These are phyloP conservation scores for Rhinocladiella similis DNA, from an alignment of 2,329 filamentous ascomycete genomes.

Conservation along the genomic window DNA sequence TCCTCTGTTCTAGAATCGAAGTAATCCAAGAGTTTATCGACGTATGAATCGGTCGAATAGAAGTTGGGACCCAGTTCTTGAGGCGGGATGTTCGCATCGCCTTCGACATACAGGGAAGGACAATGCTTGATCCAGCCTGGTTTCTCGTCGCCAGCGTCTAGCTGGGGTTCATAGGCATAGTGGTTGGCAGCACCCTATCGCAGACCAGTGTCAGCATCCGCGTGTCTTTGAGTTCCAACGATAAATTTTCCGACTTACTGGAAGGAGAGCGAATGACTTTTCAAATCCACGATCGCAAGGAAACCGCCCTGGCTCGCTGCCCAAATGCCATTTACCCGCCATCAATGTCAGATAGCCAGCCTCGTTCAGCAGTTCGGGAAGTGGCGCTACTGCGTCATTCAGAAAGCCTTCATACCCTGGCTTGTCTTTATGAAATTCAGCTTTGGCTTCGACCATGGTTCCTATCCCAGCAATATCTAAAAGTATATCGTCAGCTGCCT, in stretches of 20 bases:
- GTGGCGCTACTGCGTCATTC: slow-evolving; percentile 35
- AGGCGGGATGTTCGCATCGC: background rate
- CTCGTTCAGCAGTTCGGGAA: slow-evolving; percentile 37
- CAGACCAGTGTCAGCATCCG: slow-evolving; percentile 42
- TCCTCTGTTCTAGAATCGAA: slow-evolving; percentile 48
- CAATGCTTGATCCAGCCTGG: too few relatives aligned
- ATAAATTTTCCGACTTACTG: slow-evolving; percentile 2
- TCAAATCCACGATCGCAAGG: slow-evolving; percentile 35
- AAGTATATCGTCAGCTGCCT: too few relatives aligned
- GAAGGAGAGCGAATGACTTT: slow-evolving; percentile 31
- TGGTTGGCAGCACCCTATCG: slow-evolving; percentile 34
- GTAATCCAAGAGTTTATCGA: slow-evolving; percentile 53
- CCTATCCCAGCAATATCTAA: slow-evolving; percentile 34
- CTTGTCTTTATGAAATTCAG: slow-evolving; percentile 26
- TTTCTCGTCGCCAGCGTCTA: background rate
- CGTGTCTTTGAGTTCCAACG: slow-evolving; percentile 47
- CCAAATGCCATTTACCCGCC: slow-evolving; percentile 43
- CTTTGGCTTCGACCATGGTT: slow-evolving; percentile 30
- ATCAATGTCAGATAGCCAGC: slow-evolving; percentile 36
- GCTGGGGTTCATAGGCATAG: slow-evolving; percentile 34
- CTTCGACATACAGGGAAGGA: background rate
- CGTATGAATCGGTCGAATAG: slow-evolving; percentile 56
- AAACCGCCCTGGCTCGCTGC: slow-evolving; percentile 35
- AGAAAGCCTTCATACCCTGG: slow-evolving; percentile 40
- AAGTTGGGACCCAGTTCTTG: slow-evolving; percentile 36